Evolutionary conservation across 2,329 filamentous ascomycete genomes (phyloP), one percentile per base, ranked within the genome.

Genomic region (Cladosporium sp.): DNA sequence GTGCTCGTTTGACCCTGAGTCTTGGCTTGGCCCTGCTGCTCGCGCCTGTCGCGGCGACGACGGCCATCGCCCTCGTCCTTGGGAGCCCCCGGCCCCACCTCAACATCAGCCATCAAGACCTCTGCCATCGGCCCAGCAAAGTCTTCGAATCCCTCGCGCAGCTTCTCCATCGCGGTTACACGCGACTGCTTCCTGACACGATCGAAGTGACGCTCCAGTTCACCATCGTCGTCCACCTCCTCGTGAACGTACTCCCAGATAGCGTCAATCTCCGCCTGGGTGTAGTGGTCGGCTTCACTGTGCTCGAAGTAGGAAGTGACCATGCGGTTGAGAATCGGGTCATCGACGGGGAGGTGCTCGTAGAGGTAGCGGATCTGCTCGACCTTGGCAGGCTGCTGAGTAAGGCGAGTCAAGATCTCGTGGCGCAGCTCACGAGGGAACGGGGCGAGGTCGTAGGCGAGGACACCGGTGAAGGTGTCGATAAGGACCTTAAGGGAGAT

Each of bases 241-340:
- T 61, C 39, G 23, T 65, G 14, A 16, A 65, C 25, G 49, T 67
- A 68, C 11, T 49, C 30, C 26, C 43, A 18, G 46, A 68, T 66
- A 8, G 56, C 65, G 21, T 65, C 48, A 32, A 49, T 25, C 49
- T 66, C 36, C 30, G 18, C 14, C 23, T 34, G 49, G 2, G 61
- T 46, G 58, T 68, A 68, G 21, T 21, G 51, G 6, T 28, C 39
- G 7, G 36, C 57, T 7, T 61, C 56, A 2, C 21, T 25, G 57
- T 65, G 60, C 58, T 67, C 63, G 63, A 67, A 60, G 63, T 48
- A 67, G 18, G 67, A 62, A 25, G 69, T 71, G 49, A 70, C 66
- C 46, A 65, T 53, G 63, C 70, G 66, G 21, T 36, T 65, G 51
- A 71, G n/a, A n/a, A 67, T 32, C 1, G 59, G n/a, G n/a, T 70